These are phyloP conservation scores for Avena eriantha DNA, from an alignment of 176 grass and related monocot genomes.

Conservation along the genomic window DNA sequence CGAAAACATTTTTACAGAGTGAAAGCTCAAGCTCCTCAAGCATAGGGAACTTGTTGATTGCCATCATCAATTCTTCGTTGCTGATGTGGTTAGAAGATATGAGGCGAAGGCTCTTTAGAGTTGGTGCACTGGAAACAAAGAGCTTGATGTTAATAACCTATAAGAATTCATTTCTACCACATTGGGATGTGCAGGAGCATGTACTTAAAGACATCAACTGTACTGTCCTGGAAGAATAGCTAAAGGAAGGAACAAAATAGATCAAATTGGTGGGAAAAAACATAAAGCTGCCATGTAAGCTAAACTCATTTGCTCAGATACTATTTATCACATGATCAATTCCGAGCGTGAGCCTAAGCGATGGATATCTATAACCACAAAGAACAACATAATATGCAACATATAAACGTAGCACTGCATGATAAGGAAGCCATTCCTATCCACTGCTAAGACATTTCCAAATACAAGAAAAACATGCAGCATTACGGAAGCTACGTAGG, in stretches of 20 bases:
- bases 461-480: neutral
- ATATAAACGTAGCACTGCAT: neutral
- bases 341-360: neutral
- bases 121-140: conserved; percentile 14
- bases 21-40: conserved; percentile 26
- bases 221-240: neutral
- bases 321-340: neutral
- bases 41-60: conserved; percentile 10
- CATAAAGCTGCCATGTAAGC: neutral
- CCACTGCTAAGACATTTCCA: neutral
- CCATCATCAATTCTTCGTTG: neutral
- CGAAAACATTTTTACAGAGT: conserved; percentile 7
- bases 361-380: neutral
- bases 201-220: neutral
- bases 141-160: neutral
- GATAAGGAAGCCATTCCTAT: neutral
- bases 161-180: neutral
- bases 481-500: neutral
- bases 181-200: neutral
- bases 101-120: conserved; percentile 13
- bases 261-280: neutral
- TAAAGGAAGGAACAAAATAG: neutral
- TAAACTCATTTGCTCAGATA: neutral
- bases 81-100: neutral
- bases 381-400: neutral